Percentiles rank a stretch among this genome's conserved stretches.
phyloP scores from a whole-genome alignment of 108 stramenopile species.

The Schizochytrium sp. region DNA sequence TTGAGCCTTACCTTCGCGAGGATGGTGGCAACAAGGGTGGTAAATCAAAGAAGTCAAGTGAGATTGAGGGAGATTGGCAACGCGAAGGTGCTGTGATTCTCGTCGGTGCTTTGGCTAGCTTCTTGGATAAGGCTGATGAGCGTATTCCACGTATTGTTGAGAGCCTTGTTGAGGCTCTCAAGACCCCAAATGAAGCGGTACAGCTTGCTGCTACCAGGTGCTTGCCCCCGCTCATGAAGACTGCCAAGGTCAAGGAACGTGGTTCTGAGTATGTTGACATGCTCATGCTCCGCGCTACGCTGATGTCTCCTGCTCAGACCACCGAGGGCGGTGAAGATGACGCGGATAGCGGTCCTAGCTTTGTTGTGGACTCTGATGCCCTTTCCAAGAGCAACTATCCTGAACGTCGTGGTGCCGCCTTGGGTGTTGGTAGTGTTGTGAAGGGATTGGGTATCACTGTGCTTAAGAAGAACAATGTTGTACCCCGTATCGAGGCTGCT shows the following conservation, averaged over 20 bases:
- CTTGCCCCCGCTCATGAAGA: constrained; percentile 72
- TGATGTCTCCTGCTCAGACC: neutral
- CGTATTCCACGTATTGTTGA: constrained; percentile 69
- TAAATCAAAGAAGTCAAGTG: neutral
- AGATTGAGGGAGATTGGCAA: constrained; percentile 25
- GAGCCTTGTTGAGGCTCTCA: constrained; percentile 70
- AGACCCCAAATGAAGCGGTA: constrained; percentile 75
- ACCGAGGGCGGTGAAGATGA: constrained; percentile 1
- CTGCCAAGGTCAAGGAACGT: constrained; percentile 40
- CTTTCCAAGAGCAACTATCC: constrained; percentile 16
- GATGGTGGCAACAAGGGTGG: neutral
- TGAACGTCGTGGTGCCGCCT: constrained; percentile 89
- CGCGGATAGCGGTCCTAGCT: constrained; percentile 48
- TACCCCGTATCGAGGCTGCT: constrained; percentile 87
- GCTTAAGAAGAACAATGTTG: constrained; percentile 91
- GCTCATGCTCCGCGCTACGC: neutral
- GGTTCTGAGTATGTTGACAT: neutral
- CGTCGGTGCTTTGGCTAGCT: constrained; percentile 72
- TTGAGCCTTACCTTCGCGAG: constrained; percentile 39
- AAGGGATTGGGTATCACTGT: constrained; percentile 96
- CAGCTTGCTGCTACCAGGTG: constrained; percentile 75
- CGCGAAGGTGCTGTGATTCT: constrained; percentile 72
- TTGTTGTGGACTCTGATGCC: constrained; percentile 36
- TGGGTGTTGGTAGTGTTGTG: constrained; percentile 94
- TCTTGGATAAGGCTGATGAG: constrained; percentile 70